Evolutionary conservation across 805 yeast species (phyloP).

Genomic region (Kazachstania viticola): DNA sequence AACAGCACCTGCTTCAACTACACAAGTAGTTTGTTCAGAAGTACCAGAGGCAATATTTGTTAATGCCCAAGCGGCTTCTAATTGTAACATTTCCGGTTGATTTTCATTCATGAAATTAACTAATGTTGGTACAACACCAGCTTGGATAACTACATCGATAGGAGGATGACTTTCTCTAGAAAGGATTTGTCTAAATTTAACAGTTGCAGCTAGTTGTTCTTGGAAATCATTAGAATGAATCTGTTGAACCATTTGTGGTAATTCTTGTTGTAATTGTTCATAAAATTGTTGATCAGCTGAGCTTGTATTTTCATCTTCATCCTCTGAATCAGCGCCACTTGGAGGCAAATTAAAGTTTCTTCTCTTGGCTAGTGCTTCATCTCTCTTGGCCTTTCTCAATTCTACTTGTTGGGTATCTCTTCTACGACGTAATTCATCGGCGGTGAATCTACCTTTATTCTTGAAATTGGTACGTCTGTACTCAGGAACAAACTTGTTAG

Average conservation of each 20-base stretch:
- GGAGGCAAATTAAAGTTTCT: constrained; percentile 52
- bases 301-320: constrained; percentile 35
- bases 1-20: constrained; percentile 88
- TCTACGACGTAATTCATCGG: constrained; percentile 94
- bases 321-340: constrained; percentile 42
- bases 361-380: constrained; percentile 87
- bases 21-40: constrained; percentile 79
- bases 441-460: constrained; percentile 85
- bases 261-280: constrained; percentile 45
- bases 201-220: constrained; percentile 76
- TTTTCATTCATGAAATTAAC: constrained; percentile 71
- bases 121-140: constrained; percentile 87
- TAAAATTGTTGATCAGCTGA: constrained; percentile 33
- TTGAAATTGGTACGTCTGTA: constrained; percentile 94
- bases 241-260: constrained; percentile 78
- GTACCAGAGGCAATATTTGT: constrained; percentile 95
- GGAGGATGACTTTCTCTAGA: constrained; percentile 96
- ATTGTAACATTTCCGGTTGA: constrained; percentile 78
- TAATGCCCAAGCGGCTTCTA: constrained; percentile 99
- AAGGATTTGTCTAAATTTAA: constrained; percentile 83
- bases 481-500: constrained; percentile 86
- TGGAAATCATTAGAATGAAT: constrained; percentile 68
- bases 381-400: constrained; percentile 91
- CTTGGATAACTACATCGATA: constrained; percentile 80
- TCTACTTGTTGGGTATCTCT: constrained; percentile 96